phyloP scores from a whole-genome alignment of 768 basidiomycete species.

The Daedalea quercina region DNA sequence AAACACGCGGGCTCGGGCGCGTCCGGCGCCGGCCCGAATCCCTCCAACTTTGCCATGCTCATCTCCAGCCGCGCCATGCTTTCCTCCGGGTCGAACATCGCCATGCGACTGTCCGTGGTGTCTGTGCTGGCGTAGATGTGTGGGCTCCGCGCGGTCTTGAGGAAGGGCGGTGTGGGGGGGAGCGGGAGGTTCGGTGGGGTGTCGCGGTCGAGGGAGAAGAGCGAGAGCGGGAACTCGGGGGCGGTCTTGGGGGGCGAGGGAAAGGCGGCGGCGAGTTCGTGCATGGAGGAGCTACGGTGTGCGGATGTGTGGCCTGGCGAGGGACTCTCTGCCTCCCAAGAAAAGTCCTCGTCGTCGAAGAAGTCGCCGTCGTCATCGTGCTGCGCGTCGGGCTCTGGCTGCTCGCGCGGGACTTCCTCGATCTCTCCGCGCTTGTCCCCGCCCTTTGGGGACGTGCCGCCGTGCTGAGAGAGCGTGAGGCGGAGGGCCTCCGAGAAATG shows the following conservation, averaged over 20 bases:
- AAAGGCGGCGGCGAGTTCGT: slow-evolving; percentile 5
- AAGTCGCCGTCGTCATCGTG: neutral
- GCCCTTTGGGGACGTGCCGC: neutral
- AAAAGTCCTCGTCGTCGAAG: neutral
- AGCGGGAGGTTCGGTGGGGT: slow-evolving; percentile 8
- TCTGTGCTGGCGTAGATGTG: neutral
- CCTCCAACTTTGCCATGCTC: slow-evolving; percentile 13
- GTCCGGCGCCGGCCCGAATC: neutral
- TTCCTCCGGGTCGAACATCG: slow-evolving; percentile 11
- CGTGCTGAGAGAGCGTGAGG: neutral
- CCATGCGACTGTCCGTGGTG: slow-evolving; percentile 5
- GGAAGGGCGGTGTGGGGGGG: slow-evolving; percentile 6
- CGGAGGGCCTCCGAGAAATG: slow-evolving; percentile 1
- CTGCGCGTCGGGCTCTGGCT: neutral
- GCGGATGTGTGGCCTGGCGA: neutral
- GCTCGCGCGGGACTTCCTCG: neutral
- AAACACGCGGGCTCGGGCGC: neutral
- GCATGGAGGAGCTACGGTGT: neutral
- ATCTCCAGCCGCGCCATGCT: slow-evolving; percentile 14
- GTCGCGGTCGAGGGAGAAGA: neutral
- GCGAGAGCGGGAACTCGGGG: neutral
- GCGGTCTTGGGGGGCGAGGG: slow-evolving; percentile 1
- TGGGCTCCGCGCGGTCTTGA: neutral
- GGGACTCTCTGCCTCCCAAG: neutral
- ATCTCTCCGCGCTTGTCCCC: neutral